Conservation (phyloP, 2,329 filamentous ascomycete species). For the Epichloe aotearoae region DNA sequence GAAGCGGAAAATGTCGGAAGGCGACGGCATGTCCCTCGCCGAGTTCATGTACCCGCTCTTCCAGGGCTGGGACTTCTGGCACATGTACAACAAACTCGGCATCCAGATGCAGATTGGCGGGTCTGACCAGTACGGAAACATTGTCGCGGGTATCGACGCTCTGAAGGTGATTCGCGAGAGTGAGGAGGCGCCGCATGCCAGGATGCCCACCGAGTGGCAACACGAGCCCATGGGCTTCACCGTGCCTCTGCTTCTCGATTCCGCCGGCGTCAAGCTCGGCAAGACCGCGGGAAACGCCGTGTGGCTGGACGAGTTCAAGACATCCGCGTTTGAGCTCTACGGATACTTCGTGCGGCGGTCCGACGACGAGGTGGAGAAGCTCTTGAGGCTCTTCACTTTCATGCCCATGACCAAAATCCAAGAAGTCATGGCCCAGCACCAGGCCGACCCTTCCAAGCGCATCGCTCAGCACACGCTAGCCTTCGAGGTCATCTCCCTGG, state of each 20-base stretch:
- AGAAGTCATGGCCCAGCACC: slow-evolving; percentile 54
- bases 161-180: slow-evolving; percentile 59
- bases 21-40: slow-evolving; percentile 85
- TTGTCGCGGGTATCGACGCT: slow-evolving; percentile 75
- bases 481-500: slow-evolving; percentile 64
- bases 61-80: slow-evolving; percentile 95
- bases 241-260: slow-evolving; percentile 75
- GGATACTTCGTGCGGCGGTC: slow-evolving; percentile 76
- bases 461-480: slow-evolving; percentile 75
- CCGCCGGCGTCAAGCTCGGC: slow-evolving; percentile 79
- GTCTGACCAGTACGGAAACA: slow-evolving; percentile 94
- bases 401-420: slow-evolving; percentile 58
- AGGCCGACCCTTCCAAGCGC: slow-evolving; percentile 53
- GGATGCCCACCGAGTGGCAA: slow-evolving; percentile 27
- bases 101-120: slow-evolving; percentile 86
- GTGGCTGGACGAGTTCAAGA: slow-evolving; percentile 78
- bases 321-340: slow-evolving; percentile 75
- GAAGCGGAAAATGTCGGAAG: slow-evolving; percentile 68
- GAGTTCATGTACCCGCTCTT: slow-evolving; percentile 90
- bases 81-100: slow-evolving; percentile 53
- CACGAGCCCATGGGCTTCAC: slow-evolving; percentile 72
- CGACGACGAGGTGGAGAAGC: slow-evolving; percentile 67
- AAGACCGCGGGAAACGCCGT: slow-evolving; percentile 90
- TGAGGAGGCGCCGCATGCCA: slow-evolving; percentile 31
- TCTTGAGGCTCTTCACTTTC: slow-evolving; percentile 86